Evolutionary conservation across 768 basidiomycete species (phyloP), one percentile per base, ranked within the genome.

Genomic region (Podaxis sp.): DNA sequence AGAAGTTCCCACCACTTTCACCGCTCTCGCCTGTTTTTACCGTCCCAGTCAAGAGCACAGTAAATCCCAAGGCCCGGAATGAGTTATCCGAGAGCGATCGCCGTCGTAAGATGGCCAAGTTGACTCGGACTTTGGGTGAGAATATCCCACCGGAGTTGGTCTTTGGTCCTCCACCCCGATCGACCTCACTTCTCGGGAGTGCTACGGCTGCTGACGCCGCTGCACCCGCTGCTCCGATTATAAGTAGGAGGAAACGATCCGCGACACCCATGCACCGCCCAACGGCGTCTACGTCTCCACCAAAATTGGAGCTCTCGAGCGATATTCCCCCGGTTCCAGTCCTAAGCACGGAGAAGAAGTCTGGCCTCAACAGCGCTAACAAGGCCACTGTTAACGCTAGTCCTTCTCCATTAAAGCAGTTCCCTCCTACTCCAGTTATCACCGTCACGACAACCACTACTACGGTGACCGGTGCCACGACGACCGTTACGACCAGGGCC

Each of bases 101-200:
- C 20, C 70, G 85, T 49, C 77, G 75, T 65, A 83, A 82, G 65
- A 78, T 87, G 79, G 84, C 83, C 5, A 87, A 87, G 71, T 77
- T 88, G 37, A 70, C 77, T 1, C 79, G 85, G 48, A 84, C 83
- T 24, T 75, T 88, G 6, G 87, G 87, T 37, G 85, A 87, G 72
- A 81, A 80, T 63, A 75, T 88, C 41, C 87, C 87, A 15, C 70
- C 79, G 2, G 85, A 86, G 67, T 79, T 87, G 26, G 79, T 88
- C 2, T 77, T 78, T 56, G 69, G 68, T 22, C 24, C 65, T 13
- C 58, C 52, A 11, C 58, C 48, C 26, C 48, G 58, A 26, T 50
- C 58, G 40, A 28, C n/a, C 17, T 59, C 58, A 6, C 49, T 59
- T 10, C 2, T 38, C 12, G 4, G 24, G 7, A 22, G 15, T 7